Evolutionary conservation across 768 basidiomycete species (phyloP), one percentile per base, ranked within the genome.

Genomic region (Lentinula sp.): DNA sequence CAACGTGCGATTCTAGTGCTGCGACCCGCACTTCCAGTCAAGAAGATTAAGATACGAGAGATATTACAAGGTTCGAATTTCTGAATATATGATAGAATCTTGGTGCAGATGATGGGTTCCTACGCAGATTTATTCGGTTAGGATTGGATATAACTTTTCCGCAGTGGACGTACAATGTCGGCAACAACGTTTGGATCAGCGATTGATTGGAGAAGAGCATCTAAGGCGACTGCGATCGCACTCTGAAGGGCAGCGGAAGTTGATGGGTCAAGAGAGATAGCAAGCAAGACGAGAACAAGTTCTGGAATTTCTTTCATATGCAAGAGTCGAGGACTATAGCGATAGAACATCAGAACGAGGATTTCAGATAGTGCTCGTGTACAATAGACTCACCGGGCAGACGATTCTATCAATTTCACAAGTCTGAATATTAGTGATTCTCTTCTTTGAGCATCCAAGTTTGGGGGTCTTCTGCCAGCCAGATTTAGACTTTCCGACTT

Each of bases 211-310:
- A 81, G 84, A 39, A 85, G 63, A 23, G 68, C 65, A 52, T 87
- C 78, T 43, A 87, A 70, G 1, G 80, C 75, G 6, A 72, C 64
- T 49, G 76, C 76, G 49, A 88, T 70, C 6, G 83, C 82, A 28
- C 68, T 72, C 58, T 70, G 74, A 7, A 85, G 72, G 13, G 81
- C 78, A 3, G 69, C 66, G 1, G 78, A 70, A 35, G 79, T 79
- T 11, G 76, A 70, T 1, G 76, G 69, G 65, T 91, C 89, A 62
- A 88, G 77, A 2, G 76, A 85, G 31, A 91, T 68, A 2, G 86
- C 71, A 4, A 86, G 62, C 45, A 91, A 64, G 2, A 76, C 70
- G 53, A 84, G 64, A 7, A 86, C 64, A 21, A 86, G 67, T 60
- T 83, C 77, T 11, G 81, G 76, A 1, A 80, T 65, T 21, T 87